Evolutionary conservation across 371 early-diverging fungal species (phyloP).

Genomic region (Apophysomyces ossiformis): DNA sequence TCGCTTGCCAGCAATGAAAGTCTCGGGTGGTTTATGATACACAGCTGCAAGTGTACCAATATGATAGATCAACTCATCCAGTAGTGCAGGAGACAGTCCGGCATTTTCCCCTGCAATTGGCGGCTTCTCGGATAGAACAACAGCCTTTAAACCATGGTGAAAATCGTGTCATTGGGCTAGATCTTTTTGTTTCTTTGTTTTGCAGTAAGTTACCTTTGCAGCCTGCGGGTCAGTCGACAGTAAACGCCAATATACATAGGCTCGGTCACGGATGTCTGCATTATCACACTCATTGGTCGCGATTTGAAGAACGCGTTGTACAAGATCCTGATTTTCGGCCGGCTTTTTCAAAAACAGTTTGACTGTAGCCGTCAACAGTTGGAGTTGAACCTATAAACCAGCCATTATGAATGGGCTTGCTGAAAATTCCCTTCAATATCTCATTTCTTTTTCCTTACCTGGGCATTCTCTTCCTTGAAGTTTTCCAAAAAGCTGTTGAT

Average conservation of each 20-base stretch:
- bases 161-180: background rate
- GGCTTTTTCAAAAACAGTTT: conserved; percentile 92
- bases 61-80: conserved; percentile 88
- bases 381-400: conserved; percentile 73
- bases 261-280: conserved; percentile 95
- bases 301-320: conserved; percentile 84
- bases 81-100: conserved; percentile 76
- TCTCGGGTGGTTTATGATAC: conserved; percentile 90
- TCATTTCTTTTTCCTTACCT: conserved; percentile 57
- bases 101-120: conserved; percentile 87
- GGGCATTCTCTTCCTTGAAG: conserved; percentile 68
- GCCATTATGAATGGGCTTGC: too few species aligned
- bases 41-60: conserved; percentile 91
- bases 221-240: conserved; percentile 92
- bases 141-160: conserved; percentile 40
- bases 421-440: conserved; percentile 12
- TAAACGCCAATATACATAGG: conserved; percentile 96
- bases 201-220: conserved; percentile 53
- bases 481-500: conserved; percentile 84
- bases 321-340: conserved; percentile 84
- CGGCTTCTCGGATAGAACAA: conserved; percentile 89
- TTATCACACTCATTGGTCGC: conserved; percentile 92
- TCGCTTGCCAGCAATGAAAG: conserved; percentile 73
- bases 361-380: conserved; percentile 87
- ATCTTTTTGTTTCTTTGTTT: background rate